Conservation (phyloP, 2,329 filamentous ascomycete genomes). For the Tolypocladium album region DNA sequence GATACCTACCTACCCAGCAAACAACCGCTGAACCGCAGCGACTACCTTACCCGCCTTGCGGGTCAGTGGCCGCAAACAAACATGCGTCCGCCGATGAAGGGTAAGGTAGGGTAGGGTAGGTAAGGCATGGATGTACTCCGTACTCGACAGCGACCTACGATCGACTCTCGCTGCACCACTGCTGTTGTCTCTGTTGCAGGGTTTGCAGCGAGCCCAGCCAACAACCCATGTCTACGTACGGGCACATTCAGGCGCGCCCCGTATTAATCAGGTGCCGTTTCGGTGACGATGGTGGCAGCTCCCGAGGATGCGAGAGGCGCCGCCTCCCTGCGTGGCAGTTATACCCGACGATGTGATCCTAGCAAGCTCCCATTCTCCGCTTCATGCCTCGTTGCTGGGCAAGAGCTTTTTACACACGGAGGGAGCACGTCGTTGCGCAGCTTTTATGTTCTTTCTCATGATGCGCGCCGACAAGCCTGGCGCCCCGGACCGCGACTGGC, state of each 20-base stretch:
- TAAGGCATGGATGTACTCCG: no score
- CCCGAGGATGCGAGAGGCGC: not conserved
- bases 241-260: not conserved
- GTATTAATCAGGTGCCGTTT: not conserved
- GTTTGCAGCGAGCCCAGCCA: not conserved
- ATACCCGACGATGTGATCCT: not conserved
- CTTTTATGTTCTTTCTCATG: not conserved
- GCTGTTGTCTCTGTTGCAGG: not conserved
- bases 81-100: not conserved
- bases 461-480: not conserved
- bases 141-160: not conserved
- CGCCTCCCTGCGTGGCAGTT: not conserved
- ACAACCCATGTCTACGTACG: not conserved
- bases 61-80: not conserved
- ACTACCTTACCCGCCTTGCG: not conserved
- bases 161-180: not conserved
- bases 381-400: not conserved
- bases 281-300: not conserved
- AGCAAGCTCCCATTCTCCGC: not conserved
- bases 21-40: not conserved
- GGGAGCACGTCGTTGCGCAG: not conserved
- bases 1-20: not conserved
- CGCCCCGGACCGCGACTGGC: no score
- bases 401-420: not conserved
- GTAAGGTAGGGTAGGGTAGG: not conserved